These are phyloP conservation scores for Eucalyptus pauciflora DNA, from an alignment of 345 rosid species.

Conservation along the genomic window DNA sequence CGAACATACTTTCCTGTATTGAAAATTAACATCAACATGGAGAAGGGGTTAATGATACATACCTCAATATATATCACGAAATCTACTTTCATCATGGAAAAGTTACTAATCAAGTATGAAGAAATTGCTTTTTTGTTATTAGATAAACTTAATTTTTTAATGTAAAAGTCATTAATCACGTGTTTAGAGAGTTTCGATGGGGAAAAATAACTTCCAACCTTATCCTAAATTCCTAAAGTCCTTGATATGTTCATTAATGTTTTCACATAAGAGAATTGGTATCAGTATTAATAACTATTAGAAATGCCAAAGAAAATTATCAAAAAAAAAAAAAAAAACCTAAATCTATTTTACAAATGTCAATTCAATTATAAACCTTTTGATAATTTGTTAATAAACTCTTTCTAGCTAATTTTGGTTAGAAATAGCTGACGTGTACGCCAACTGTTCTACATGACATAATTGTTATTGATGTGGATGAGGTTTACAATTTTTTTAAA, in stretches of 20 bases:
- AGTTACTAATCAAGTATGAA: neutral
- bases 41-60: neutral
- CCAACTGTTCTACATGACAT: accelerated
- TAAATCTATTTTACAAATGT: neutral
- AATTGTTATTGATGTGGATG: accelerated
- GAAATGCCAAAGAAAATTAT: neutral
- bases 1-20: neutral
- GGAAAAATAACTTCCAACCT: neutral
- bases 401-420: accelerated
- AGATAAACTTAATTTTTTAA: neutral
- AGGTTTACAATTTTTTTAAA: too few species aligned
- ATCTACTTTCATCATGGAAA: neutral
- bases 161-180: neutral
- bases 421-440: accelerated
- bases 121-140: neutral
- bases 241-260: neutral
- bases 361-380: neutral
- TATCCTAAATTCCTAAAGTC: neutral
- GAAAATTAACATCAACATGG: neutral
- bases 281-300: too few species aligned
- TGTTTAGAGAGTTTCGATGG: neutral
- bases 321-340: neutral
- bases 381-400: neutral
- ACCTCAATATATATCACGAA: neutral
- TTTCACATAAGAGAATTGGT: neutral